Evolutionary conservation across 768 basidiomycete species (phyloP), one percentile per base, ranked within the genome.

Genomic region (Xanthoconium stramineum): DNA sequence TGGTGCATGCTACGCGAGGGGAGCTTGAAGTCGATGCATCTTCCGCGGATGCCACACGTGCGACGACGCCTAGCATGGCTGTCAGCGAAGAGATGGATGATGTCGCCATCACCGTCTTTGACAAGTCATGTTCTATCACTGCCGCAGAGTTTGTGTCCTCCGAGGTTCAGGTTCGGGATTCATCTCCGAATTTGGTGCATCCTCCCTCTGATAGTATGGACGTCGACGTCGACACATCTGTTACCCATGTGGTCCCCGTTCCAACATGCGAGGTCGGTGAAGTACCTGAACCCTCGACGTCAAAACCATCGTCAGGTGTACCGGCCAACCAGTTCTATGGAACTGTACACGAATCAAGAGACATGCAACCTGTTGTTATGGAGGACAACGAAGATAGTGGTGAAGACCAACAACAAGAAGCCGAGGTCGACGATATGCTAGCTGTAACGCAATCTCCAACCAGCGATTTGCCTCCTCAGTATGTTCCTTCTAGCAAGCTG

Each of bases 371-470:
- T 7, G 47, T 53, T n/a, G 55, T 47, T 36, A 32, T 53, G 10
- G 39, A 35, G 19, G 67, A 72, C 43, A 62, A 55, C 9, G 70
- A 70, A 40, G 69, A 73, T 40, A 56, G 58, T 44, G 47, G 53
- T 28, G 70, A 68, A 33, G 72, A 72, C 32, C 66, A 61, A 44
- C 60, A 61, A 29, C 72, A 72, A 40, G 70, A 72, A 55, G 66
- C 61, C 15, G 70, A 72, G 37, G 70, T 72, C 40, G 63, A 67
- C 35, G 59, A 65, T 50, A 73, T 72, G 70, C 39, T 72, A 38
- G 57, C 57, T 13, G 56, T 66, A n/a, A 53, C 52, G 12, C 70
- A 50, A 28, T 44, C 62, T 33, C 37, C 63, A 13, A n/a, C 50
- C 1, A 40, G 51, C n/a, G 57, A 63, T 59, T 58, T 45, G 2